These are phyloP conservation scores for Collybia sordida DNA, from an alignment of 768 basidiomycete species.

Conservation along the genomic window DNA sequence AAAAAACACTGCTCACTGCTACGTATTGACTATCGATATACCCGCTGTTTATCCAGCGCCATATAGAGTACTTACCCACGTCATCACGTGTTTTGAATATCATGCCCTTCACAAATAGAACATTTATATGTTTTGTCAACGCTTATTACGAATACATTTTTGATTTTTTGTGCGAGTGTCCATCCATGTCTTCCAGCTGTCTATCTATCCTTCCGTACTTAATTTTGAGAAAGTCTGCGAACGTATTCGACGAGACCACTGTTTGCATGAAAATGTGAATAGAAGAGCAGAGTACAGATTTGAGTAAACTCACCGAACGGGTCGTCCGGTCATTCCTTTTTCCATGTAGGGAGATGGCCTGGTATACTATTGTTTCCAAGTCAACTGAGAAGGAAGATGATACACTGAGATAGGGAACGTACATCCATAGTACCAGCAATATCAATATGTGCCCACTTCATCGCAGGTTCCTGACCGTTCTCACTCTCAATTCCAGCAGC, in stretches of 20 bases:
- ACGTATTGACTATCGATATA: neutral
- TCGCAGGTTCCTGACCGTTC: conserved; percentile 48
- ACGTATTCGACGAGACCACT: conserved; percentile 1
- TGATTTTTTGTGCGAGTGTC: neutral
- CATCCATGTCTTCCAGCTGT: neutral
- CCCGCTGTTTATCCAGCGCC: neutral
- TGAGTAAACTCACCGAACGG: conserved; percentile 63
- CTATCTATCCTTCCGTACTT: neutral
- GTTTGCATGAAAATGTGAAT: neutral
- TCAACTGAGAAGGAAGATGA: neutral
- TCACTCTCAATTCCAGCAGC: conserved; percentile 71
- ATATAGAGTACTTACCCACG: neutral
- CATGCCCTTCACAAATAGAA: neutral
- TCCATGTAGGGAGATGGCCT: conserved; percentile 61
- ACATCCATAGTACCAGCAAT: conserved; percentile 81
- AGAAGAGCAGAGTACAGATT: neutral
- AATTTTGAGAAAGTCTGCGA: neutral
- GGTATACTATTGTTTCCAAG: conserved; percentile 36
- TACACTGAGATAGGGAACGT: conserved; percentile 11
- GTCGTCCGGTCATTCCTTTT: conserved; percentile 79
- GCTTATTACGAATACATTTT: neutral
- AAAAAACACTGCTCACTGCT: neutral
- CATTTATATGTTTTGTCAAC: neutral
- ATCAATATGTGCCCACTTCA: conserved; percentile 88
- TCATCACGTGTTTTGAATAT: neutral